These are phyloP conservation scores for Anthoceros angustus DNA, from an alignment of 225 moss, liverwort and hornwort genomes.

Conservation along the genomic window DNA sequence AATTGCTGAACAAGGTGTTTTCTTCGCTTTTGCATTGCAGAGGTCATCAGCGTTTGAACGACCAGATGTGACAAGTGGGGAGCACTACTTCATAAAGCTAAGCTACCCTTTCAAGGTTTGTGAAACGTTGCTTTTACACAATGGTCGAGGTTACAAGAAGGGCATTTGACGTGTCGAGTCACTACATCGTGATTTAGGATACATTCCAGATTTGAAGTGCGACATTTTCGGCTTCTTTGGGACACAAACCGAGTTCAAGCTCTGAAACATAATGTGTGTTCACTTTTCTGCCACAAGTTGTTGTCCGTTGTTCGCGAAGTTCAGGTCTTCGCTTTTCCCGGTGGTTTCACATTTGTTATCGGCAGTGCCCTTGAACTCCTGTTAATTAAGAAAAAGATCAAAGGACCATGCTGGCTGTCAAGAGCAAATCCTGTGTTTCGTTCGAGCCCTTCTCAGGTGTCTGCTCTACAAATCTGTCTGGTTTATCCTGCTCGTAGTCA, in stretches of 20 bases:
- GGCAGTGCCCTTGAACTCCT: conserved; percentile 73
- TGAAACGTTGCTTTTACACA: not conserved
- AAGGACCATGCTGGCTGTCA: conserved; percentile 92
- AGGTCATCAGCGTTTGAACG: conserved; percentile 90
- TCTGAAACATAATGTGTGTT: not conserved
- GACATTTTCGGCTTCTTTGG: conserved; percentile 72
- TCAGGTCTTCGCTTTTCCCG: not conserved
- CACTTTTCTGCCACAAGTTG: not conserved
- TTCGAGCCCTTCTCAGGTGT: conserved; percentile 61
- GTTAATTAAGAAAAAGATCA: conserved; percentile 77
- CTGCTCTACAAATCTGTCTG: not conserved
- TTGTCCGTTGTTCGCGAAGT: not conserved
- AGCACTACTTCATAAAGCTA: conserved; percentile 74
- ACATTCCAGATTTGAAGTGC: conserved; percentile 52
- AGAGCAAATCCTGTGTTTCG: conserved; percentile 49
- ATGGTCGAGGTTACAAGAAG: not conserved
- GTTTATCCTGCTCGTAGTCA: not conserved
- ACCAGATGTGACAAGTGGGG: conserved; percentile 59
- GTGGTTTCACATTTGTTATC: conserved; percentile 4
- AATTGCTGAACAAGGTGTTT: not conserved
- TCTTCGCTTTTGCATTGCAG: conserved; percentile 23
- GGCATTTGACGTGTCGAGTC: not conserved
- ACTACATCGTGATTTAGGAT: conserved; percentile 33
- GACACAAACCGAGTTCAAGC: conserved; percentile 61
- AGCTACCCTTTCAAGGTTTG: conserved; percentile 78